These are phyloP conservation scores for Trichosporon asahii DNA, from an alignment of 1,284 basidiomycete species.

Conservation along the genomic window DNA sequence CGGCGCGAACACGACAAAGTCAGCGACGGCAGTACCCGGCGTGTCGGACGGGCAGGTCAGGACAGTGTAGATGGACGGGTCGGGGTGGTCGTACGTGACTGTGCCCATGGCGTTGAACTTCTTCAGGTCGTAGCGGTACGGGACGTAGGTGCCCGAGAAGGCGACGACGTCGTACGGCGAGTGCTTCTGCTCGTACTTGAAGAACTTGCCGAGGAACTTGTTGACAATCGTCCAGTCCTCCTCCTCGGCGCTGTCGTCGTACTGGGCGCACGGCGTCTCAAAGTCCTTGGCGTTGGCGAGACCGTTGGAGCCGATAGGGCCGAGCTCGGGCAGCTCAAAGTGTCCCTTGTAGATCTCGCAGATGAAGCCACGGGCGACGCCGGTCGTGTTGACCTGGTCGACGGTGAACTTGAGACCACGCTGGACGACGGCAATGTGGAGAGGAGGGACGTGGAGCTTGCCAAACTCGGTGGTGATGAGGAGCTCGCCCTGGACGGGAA, in stretches of 20 bases:
- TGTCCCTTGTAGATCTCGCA: constrained; percentile 64
- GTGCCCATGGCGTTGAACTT: constrained; percentile 66
- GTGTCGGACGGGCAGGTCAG: constrained; percentile 52
- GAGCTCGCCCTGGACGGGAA: constrained; percentile 64
- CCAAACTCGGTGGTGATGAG: constrained; percentile 70
- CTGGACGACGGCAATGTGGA: constrained; percentile 64
- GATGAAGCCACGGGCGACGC: constrained; percentile 52
- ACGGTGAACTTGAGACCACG: constrained; percentile 66
- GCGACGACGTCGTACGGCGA: constrained; percentile 61
- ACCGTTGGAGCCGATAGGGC: constrained; percentile 64
- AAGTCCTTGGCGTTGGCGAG: constrained; percentile 65
- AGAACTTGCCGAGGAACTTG: constrained; percentile 19
- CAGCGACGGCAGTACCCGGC: constrained; percentile 57
- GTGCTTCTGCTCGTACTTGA: constrained; percentile 55
- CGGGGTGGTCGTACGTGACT: constrained; percentile 57
- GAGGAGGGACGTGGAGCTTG: constrained; percentile 63
- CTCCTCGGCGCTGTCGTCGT: constrained; percentile 57
- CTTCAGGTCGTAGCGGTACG: constrained; percentile 66
- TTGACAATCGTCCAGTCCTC: constrained; percentile 55
- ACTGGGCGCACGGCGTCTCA: constrained; percentile 61
- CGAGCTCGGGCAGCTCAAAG: constrained; percentile 64
- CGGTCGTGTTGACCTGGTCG: constrained; percentile 12
- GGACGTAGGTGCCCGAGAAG: constrained; percentile 67
- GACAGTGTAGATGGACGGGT: constrained; percentile 42
- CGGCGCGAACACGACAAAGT: constrained; percentile 29